A percentile compares a stretch with the other conserved stretches of the same genome.
phyloP scores from a whole-genome alignment of 495 filamentous ascomycete species.

The Neurospora discreta region DNA sequence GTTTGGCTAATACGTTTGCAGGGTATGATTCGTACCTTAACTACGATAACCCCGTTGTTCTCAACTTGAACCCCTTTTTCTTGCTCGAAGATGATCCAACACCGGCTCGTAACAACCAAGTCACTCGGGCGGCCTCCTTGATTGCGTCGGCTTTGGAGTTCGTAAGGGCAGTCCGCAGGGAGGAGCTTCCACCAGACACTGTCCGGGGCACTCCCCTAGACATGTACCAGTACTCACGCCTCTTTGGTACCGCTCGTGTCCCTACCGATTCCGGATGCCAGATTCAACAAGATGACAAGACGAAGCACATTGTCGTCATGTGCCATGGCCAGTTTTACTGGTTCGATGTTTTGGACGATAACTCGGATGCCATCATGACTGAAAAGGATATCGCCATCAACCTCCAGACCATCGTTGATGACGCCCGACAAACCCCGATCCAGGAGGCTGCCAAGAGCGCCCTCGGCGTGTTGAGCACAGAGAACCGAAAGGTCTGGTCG shows the following conservation, averaged over 20 bases:
- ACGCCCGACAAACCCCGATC: constrained; percentile 79
- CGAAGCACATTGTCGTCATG: constrained; percentile 88
- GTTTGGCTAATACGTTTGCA: constrained; percentile 21
- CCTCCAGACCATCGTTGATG: constrained; percentile 81
- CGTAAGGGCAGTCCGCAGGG: constrained; percentile 82
- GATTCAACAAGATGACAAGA: constrained; percentile 81
- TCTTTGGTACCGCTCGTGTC: constrained; percentile 91
- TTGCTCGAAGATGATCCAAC: constrained; percentile 95
- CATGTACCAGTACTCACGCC: constrained; percentile 96
- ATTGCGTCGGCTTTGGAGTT: constrained; percentile 85
- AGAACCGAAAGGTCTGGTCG: constrained; percentile 95
- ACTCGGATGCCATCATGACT: constrained; percentile 91
- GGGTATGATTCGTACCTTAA: constrained; percentile 99
- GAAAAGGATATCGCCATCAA: constrained; percentile 92
- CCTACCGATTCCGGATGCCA: constrained; percentile 93
- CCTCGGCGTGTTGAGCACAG: constrained; percentile 85
- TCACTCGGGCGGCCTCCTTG: constrained; percentile 86
- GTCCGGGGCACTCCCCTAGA: constrained; percentile 71
- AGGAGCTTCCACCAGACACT: constrained; percentile 87
- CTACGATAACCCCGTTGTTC: constrained; percentile 93
- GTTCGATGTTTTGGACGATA: constrained; percentile 95
- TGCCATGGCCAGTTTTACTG: constrained; percentile 97
- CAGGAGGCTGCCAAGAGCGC: constrained; percentile 91
- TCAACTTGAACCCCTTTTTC: constrained; percentile 98
- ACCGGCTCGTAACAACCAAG: constrained; percentile 89